Evolutionary conservation across 768 basidiomycete genomes (phyloP), one percentile per base, ranked within the genome.

Genomic region (Lyophyllum atratum): DNA sequence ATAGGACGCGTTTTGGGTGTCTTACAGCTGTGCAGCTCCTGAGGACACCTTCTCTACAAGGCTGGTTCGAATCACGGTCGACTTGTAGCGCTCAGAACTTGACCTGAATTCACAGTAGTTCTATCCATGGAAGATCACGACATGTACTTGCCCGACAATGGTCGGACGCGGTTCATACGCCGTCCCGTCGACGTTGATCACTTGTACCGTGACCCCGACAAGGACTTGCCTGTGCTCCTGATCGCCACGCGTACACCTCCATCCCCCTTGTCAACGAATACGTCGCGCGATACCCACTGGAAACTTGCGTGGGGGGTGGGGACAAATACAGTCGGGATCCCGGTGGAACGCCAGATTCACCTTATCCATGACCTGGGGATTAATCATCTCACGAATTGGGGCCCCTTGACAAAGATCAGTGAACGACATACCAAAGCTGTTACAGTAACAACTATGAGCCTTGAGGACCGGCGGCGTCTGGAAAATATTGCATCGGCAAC

Each of bases 361-460:
- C 57, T 70, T 26, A 56, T 65, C 2, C 60, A 50, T 11, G 66
- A 67, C 44, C 28, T 54, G 4, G 66, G 61, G 17, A 22, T 52
- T 1, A 45, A 59, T 31, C 67, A 67, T 54, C 53, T 64, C 33
- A 70, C 67, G 12, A 71, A 69, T 46, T 71, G 67, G 67, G 70
- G 68, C 11, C 64, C 68, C 17, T 48, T 65, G 19, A 67, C 67
- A 9, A 61, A 56, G 51, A 58, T 62, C 34, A 56, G 59, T 29
- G 53, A 59, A 22, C 45, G 52, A 5, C 24, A 55, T n/a, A 46
- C 45, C 25, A 49, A 59, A 19, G 43, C 49, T 28, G 19, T 46
- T 52, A 12, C 59, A 9, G 33, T 67, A 15, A 59, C 56, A 4
- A 55, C 47, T 17, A 49, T 70, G 49, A 45, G 46, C 39, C 48